These are phyloP conservation scores for Penicillium palitans DNA, from an alignment of 2,329 filamentous ascomycete genomes.

Conservation along the genomic window DNA sequence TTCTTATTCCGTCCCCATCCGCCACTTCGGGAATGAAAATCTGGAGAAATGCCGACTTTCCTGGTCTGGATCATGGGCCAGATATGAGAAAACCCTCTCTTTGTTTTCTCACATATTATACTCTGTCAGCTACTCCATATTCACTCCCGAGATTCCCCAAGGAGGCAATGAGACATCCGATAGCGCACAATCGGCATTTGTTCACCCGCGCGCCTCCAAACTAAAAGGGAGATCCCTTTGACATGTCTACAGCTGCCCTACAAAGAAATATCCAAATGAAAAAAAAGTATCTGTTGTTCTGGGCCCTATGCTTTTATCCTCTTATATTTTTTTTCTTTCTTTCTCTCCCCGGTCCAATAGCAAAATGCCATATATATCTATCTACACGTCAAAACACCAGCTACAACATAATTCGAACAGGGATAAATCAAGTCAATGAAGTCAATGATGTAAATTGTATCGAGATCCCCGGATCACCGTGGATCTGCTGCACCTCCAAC, in stretches of 20 bases:
- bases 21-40: constrained; percentile 1
- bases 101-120: neutral
- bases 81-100: neutral
- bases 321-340: neutral
- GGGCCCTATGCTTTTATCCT: neutral
- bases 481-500: constrained; percentile 12
- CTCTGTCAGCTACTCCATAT: too few species aligned
- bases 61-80: neutral
- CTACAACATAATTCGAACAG: neutral
- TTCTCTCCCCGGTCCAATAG: constrained; percentile 4
- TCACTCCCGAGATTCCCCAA: neutral
- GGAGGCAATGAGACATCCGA: neutral
- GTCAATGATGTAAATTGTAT: neutral
- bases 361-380: neutral
- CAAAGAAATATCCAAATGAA: neutral
- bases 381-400: neutral
- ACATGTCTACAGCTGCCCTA: constrained; percentile 2
- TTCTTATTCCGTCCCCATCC: neutral
- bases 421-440: neutral
- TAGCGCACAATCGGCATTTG: neutral
- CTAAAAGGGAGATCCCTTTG: neutral
- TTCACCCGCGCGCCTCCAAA: neutral
- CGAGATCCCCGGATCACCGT: constrained; percentile 22
- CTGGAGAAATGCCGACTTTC: constrained; percentile 5
- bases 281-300: neutral